Base-by-base conservation (phyloP, 106 monocot species). In the Dendrobium nobile region DNA sequence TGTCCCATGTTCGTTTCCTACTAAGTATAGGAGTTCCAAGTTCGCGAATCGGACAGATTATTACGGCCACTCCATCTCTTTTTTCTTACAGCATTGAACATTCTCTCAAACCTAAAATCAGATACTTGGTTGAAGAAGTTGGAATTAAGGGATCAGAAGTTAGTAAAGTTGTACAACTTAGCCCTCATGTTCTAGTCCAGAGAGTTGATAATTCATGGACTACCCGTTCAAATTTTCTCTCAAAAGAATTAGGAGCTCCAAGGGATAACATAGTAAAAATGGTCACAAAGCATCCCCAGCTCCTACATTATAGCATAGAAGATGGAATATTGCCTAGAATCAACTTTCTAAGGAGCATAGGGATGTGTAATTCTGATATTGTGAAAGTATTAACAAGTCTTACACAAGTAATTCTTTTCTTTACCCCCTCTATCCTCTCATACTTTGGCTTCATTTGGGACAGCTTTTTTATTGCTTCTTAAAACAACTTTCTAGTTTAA, bases 241-340 rank as follows among this genome's bases (percentile, higher is more conserved):
- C 98, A n/a, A 91, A 87, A 59, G 95, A 99, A 84, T 61, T 99
- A 33, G 95, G 91, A 19, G 98, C 98, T 67, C 87, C 98, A 2
- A 89, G 92, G 80, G 92, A 95, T 70, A 95, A 51, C 79, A 86
- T 99, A 70, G 95, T 93, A 27, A 99, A 92, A 72, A 95, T 99
- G 98, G 92, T 99, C 61, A 95, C 88, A 31, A 99, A 95, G 68
- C 98, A 99, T 75, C 98, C 98, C 13, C 98, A 99, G 81, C 87
- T 99, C 48, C 92, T 99, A 28, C 98, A 99, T 79, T 99, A 99
- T 79, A 99, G 98, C 79, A 99, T 99, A 78, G 92, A 95, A 82
- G 91, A 93, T 90, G 98, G 95, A 40, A 99, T 99, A 75, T 84
- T 86, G 73, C 94, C 95, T 72, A 89, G 95, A 87, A 99, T 99